A percentile compares a stretch with the other conserved stretches of the same genome.
Conservation (phyloP, 1,284 basidiomycete genomes). For the Megacollybia platyphylla region DNA sequence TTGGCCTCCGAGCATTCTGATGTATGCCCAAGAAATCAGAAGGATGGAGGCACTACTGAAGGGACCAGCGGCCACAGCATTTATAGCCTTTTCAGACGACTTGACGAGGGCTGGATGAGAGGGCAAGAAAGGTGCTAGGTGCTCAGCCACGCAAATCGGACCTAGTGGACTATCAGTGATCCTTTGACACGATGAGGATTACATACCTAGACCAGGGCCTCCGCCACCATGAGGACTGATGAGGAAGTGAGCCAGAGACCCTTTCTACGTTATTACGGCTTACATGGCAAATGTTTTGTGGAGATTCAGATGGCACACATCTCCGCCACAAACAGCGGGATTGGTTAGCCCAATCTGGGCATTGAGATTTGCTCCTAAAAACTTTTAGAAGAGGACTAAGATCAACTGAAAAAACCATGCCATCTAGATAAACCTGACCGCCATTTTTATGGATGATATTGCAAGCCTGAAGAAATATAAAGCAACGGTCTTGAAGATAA, state of each 20-base stretch:
- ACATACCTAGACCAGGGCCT: constrained; percentile 77
- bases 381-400: constrained; percentile 5
- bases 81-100: constrained; percentile 65
- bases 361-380: constrained; percentile 78
- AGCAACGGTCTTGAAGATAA: constrained; percentile 1
- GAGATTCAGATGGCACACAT: constrained; percentile 95
- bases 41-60: constrained; percentile 93
- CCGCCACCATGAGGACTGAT: constrained; percentile 90
- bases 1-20: constrained; percentile 92
- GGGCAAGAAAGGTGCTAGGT: constrained; percentile 91
- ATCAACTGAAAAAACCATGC: constrained; percentile 17
- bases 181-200: constrained; percentile 5
- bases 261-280: constrained; percentile 11
- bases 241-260: constrained; percentile 6
- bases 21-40: constrained; percentile 96
- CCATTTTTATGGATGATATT: constrained; percentile 90
- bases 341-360: constrained; percentile 93
- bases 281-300: constrained; percentile 95
- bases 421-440: constrained; percentile 96
- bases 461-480: constrained; percentile 48
- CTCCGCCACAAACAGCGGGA: constrained; percentile 91
- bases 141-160: constrained; percentile 89
- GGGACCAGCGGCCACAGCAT: constrained; percentile 85
- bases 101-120: constrained; percentile 73
- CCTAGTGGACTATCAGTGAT: constrained; percentile 22